A percentile compares a stretch with the other conserved stretches of the same genome.
Evolutionary conservation across 2,329 filamentous ascomycete genomes (phyloP).

Genomic region (Neurospora crassa): DNA sequence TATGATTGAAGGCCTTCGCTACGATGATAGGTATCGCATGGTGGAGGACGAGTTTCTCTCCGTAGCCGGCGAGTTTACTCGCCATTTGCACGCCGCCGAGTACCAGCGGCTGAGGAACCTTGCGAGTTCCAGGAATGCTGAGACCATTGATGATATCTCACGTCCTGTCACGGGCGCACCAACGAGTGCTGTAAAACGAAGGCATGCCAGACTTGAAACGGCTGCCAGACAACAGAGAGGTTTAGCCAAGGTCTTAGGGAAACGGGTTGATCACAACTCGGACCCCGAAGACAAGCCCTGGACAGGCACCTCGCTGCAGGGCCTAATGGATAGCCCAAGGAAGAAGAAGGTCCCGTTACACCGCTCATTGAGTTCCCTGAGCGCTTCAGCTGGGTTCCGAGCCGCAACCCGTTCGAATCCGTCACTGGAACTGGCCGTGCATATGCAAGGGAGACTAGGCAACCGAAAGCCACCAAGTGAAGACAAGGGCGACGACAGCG

Average conservation of each 20-base stretch:
- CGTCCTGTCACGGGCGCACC: conserved; percentile 38
- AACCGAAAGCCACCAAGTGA: background rate
- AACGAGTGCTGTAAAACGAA: conserved; percentile 26
- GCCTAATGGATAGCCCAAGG: conserved; percentile 32
- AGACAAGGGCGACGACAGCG: background rate
- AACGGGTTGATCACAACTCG: conserved; percentile 8
- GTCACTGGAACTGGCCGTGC: background rate
- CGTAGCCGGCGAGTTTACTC: conserved; percentile 60
- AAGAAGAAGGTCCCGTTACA: conserved; percentile 21
- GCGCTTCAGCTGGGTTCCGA: background rate
- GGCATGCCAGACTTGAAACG: conserved; percentile 26
- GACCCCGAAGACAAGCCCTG: conserved; percentile 22
- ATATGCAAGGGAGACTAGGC: background rate
- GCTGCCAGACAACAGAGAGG: conserved; percentile 27
- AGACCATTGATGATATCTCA: conserved; percentile 39
- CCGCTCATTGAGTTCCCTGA: background rate
- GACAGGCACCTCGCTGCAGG: conserved; percentile 29
- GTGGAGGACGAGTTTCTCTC: conserved; percentile 71
- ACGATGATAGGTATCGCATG: conserved; percentile 72
- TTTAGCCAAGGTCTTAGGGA: conserved; percentile 15
- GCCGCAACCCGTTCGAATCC: background rate
- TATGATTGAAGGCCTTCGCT: conserved; percentile 54
- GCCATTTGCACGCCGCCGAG: conserved; percentile 67
- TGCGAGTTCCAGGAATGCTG: conserved; percentile 44
- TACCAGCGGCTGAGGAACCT: conserved; percentile 57